Evolutionary conservation across 371 early-diverging fungal species (phyloP), one percentile per base, ranked within the genome.

Genomic region (Zopfochytrium polystomum): DNA sequence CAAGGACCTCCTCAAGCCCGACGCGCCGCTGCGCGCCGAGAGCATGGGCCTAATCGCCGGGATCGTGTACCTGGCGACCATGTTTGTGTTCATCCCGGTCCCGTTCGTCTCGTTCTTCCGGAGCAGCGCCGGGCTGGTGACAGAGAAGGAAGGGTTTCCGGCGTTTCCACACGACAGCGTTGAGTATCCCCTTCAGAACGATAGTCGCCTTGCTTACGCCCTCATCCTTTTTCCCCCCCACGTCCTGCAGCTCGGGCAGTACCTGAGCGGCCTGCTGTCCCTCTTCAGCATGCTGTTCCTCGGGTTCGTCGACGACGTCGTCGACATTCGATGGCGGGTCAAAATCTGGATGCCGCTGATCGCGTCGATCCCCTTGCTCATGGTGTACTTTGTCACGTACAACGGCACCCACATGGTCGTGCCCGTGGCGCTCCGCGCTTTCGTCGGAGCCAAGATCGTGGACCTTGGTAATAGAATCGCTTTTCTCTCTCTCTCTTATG

Each of bases 291-390:
- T 96, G 95, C 87, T 92, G 1, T 85, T 99, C 29, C 79, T 99
- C 48, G 99, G 99, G 7, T 98, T 98, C 70, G 92, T 94, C 27
- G 99, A 99, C 75, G 99, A 99, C 74, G 91, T 97, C 20, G 81
- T 98, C 55, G 91, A 96, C 71, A 87, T 99, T 50, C 78, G 90
- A 33, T 98, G 99, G 98, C 76, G 94, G 43, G 88, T 92, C 73
- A 99, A 99, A 72, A 83, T 99, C 26, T 84, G 93, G 76, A 84
- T 99, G 63, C 98, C 99, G 13, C 83, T 90, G 0, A 80, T 98
- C 44, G 95, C 98, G 0, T 89, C 92, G 0, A 80, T 96, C 32
- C 99, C 99, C 5, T 72, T 97, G 23, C 78, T 99, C 58, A 87
- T 92, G 63, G 92, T 96, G 1, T 98, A 99, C 71, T 90, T 85